Percentiles rank a stretch among this genome's conserved stretches.
Conservation (phyloP, 495 filamentous ascomycete genomes). For the Xylaria castorea region DNA sequence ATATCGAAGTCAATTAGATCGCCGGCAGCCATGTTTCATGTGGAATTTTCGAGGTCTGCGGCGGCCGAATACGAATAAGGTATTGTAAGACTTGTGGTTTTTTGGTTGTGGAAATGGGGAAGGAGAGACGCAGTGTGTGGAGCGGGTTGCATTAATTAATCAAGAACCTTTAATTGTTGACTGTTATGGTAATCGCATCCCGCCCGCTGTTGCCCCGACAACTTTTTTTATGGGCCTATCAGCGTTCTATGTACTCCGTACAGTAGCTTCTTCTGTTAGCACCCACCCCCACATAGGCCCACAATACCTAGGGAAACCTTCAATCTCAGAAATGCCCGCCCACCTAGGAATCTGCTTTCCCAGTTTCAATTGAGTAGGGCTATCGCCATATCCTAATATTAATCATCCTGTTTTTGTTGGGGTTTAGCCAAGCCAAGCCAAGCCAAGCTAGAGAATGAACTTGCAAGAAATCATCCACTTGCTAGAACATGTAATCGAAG, state of each 20-base stretch:
- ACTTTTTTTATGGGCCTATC: constrained; percentile 29
- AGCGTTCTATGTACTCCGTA: too few relatives aligned
- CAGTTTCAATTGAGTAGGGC: too few relatives aligned
- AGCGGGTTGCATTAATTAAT: constrained; percentile 26
- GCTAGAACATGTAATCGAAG: background rate
- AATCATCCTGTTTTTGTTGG: too few relatives aligned
- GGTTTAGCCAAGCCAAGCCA: too few relatives aligned
- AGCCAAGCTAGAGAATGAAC: too few relatives aligned
- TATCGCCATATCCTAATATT: too few relatives aligned
- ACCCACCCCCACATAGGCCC: too few relatives aligned
- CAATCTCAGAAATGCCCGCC: background rate
- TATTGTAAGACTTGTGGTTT: too few relatives aligned
- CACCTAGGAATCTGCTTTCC: too few relatives aligned
- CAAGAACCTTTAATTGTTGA: constrained; percentile 34
- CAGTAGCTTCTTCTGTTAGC: too few relatives aligned
- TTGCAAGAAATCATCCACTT: too few relatives aligned
- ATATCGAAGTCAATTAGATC: constrained; percentile 86
- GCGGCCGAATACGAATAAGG: too few relatives aligned
- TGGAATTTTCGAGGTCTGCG: constrained; percentile 28
- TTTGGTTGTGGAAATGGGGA: constrained; percentile 13
- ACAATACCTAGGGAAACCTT: background rate
- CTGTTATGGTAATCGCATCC: constrained; percentile 35
- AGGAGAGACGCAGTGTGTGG: constrained; percentile 21
- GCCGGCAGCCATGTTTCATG: constrained; percentile 54
- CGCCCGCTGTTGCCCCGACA: constrained; percentile 35